These are phyloP conservation scores for Escovopsis sp. DNA, from an alignment of 2,329 filamentous ascomycete genomes.

Conservation along the genomic window DNA sequence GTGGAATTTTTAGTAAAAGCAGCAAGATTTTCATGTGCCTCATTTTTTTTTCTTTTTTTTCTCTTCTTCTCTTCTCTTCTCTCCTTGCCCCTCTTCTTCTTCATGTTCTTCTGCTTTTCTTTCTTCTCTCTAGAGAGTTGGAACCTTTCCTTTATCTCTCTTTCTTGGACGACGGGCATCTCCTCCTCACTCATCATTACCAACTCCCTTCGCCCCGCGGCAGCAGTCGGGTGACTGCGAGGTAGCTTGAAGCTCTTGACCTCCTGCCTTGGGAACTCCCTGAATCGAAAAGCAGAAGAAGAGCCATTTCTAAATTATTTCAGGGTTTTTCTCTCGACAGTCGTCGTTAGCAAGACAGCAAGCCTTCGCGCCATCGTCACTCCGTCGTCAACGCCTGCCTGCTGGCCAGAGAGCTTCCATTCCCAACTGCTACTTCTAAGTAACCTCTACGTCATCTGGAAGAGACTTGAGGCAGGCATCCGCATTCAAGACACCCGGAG, in stretches of 20 bases:
- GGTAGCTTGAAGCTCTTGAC: constrained; percentile 16
- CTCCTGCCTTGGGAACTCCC: constrained; percentile 5
- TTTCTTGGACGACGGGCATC: constrained; percentile 1
- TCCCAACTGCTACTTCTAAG: no score
- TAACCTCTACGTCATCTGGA: no score
- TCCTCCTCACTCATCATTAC: neutral
- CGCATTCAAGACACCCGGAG: no score
- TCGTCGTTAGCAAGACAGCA: constrained; percentile 17
- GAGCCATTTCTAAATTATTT: no score
- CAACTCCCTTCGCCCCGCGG: neutral
- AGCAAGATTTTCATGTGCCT: neutral
- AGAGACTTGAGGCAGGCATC: no score
- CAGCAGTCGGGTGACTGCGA: constrained; percentile 18
- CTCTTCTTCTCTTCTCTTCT: constrained; percentile 2
- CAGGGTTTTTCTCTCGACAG: constrained; percentile 17
- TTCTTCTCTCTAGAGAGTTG: no score
- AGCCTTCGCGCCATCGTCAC: constrained; percentile 12
- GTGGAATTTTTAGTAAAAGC: no score
- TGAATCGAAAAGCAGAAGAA: no score
- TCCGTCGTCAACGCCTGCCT: constrained; percentile 2
- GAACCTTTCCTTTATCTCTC: neutral
- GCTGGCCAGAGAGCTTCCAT: no score
- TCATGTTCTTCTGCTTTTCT: neutral
- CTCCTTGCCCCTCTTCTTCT: constrained; percentile 4
- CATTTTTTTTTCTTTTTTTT: constrained; percentile 1